phyloP scores from a whole-genome alignment of 1,139 yeast species.

The Kluyveromyces marxianus region DNA sequence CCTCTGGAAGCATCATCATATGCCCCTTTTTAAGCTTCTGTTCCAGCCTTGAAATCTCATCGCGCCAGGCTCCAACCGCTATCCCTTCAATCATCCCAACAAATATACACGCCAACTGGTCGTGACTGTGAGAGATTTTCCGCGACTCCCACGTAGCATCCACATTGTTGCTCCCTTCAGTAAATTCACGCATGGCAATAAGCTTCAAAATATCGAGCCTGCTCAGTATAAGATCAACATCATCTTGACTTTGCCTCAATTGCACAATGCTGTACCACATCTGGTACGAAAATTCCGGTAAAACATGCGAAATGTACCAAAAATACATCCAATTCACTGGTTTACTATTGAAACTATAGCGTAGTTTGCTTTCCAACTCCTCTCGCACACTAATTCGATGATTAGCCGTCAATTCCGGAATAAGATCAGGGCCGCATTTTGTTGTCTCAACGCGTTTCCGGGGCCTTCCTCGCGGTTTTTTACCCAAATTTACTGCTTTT shows the following conservation, averaged over 20 bases:
- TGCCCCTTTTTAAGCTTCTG: not conserved
- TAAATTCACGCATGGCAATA: constrained; percentile 1
- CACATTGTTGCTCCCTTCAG: not conserved
- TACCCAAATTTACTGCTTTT: not conserved
- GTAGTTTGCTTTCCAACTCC: not conserved
- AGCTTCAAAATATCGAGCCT: not conserved
- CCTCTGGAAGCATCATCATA: not conserved
- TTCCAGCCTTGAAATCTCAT: not conserved
- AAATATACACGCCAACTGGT: constrained; percentile 2
- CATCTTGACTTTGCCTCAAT: not conserved
- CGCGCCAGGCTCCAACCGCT: not conserved
- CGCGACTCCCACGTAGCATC: not conserved
- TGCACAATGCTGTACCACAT: constrained; percentile 1
- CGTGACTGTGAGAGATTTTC: constrained; percentile 1
- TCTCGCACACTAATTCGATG: not conserved
- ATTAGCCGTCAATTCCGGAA: not conserved
- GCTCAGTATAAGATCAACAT: not conserved
- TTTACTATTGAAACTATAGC: constrained; percentile 1
- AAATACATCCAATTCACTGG: constrained; percentile 2
- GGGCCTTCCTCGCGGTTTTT: constrained; percentile 2
- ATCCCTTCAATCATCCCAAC: not conserved
- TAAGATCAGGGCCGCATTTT: not conserved
- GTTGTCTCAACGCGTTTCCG: not conserved
- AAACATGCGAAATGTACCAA: constrained; percentile 1
- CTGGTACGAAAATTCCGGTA: constrained; percentile 2